Base-by-base conservation (phyloP, 345 rosid genomes). In the Eucalyptus cladocalyx region DNA sequence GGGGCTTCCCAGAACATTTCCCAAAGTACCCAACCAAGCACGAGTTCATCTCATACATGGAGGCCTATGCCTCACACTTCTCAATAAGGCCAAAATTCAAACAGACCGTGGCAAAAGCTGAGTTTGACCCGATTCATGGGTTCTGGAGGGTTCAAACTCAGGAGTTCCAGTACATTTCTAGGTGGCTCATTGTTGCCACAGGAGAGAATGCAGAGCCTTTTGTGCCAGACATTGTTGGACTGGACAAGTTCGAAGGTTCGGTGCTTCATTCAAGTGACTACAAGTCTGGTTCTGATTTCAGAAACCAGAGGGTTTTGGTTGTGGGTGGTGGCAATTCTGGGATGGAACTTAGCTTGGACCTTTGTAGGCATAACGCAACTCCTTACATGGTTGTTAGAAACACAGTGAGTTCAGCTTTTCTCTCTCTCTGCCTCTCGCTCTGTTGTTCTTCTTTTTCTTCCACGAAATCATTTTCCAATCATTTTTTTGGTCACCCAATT, bases 261-360 rank as follows among this genome's bases (percentile, higher is more conserved):
- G 37, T 93, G 67, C 26, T 94, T 7, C 99, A 97, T 88, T 93
- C 96, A 4, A 96, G 97, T 86, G 90, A 87, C 4, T 97, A 96
- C 87, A 95, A 93, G 89, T 90, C 93, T 81, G 99, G 97, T 17
- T 92, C 89, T 43, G 93, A 89, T 87, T 96, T 94, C 91, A 90
- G 86, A 76, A 90, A 87, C 62, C 88, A 92, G 49, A 95, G 87
- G 65, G 95, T 95, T 69, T 88, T 97, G 86, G 97, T 97, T 11
- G 93, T 97, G 48, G 99, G 99, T 8, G 96, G 98, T 91, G 99
- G 99, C 23, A 97, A 97, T 62, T 96, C 99, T 10, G 99, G 99
- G 30, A 96, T 95, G 96, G 95, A 95, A 88, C 93, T 94, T 49
- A 90, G 95, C 80, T 88, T 95, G 85, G 95, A 95, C 91, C 94